Evolutionary conservation across 2,329 filamentous ascomycete genomes (phyloP), one percentile per base, ranked within the genome.

Genomic region (Colletotrichum sojae): DNA sequence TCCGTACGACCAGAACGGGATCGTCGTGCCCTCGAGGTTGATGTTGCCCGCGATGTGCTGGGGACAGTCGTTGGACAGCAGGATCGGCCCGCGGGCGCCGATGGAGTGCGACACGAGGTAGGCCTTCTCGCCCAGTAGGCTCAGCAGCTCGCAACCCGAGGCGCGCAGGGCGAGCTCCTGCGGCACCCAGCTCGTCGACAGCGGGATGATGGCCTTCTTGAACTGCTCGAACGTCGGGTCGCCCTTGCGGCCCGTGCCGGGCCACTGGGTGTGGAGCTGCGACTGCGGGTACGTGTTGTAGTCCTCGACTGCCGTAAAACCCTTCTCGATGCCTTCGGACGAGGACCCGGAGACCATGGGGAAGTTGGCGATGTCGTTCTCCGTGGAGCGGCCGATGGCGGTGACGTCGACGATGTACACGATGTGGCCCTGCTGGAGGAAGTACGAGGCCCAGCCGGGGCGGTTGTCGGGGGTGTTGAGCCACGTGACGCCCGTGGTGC

Each of bases 401-500:
- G 83, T 79, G 12, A 83, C 75, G 59, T 86, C 83, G 5, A 82
- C 76, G 8, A 85, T 66, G 67, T 82, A 84, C 10, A 87, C 81
- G 2, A 75, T 75, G 56, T 83, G 83, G 3, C 84, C 84, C 25
- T 77, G 71, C 0, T 72, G 71, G 1, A 84, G 72, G 54, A 87
- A 86, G 60, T 76, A 82, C 0, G 80, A 79, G 0, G 83, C 81
- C 84, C 84, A 87, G 9, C 84, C 84, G 1, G 78, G 76, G 2
- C 77, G 72, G 15, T 80, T 79, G 63, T 87, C 84, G 6, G 86
- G 84, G 18, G 84, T 88, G 45, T 81, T 81, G 15, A 83, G 73
- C 79, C 80, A 84, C 5, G 64, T 68, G 5, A 70, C 64, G 5
- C 58, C 64, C 9, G 68, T 51, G 1, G 64, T 63, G 22, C 64